Evolutionary conservation across 768 basidiomycete genomes (phyloP).

Genomic region (Lactifluus echinatus): DNA sequence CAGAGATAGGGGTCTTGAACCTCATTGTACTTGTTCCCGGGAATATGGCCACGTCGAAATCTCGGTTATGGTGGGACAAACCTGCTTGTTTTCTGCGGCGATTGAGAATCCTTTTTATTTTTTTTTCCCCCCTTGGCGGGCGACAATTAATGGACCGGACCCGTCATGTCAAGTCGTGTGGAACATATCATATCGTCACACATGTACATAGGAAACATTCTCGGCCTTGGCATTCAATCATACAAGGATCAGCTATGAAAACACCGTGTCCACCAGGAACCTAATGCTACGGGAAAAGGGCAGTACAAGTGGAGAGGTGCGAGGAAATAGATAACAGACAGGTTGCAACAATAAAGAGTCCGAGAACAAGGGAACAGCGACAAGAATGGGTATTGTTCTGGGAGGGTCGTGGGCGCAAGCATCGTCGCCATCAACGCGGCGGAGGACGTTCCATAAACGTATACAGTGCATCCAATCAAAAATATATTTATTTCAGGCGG

Average conservation of each 20-base stretch:
- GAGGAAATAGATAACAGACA: constrained; percentile 16
- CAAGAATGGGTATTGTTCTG: constrained; percentile 30
- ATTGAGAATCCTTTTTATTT: constrained; percentile 8
- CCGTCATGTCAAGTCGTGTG: constrained; percentile 10
- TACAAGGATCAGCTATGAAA: constrained; percentile 21
- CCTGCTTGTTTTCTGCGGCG: constrained; percentile 17
- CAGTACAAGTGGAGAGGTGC: constrained; percentile 17
- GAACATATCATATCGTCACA: constrained; percentile 5
- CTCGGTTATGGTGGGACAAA: constrained; percentile 13
- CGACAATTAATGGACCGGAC: constrained; percentile 3
- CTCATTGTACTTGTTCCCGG: constrained; percentile 13
- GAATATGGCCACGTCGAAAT: constrained; percentile 14
- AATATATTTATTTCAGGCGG: constrained; percentile 11
- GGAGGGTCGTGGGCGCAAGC: constrained; percentile 27
- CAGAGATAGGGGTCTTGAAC: constrained; percentile 17
- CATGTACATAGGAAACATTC: constrained; percentile 12
- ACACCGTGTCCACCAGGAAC: constrained; percentile 21
- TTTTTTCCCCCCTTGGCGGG: constrained; percentile 1
- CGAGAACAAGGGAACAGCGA: constrained; percentile 26
- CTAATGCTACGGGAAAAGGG: constrained; percentile 19
- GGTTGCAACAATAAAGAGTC: constrained; percentile 19
- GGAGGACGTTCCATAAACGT: constrained; percentile 25
- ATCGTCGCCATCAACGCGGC: constrained; percentile 19
- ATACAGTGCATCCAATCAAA: constrained; percentile 25
- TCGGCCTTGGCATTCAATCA: constrained; percentile 17